phyloP scores from a whole-genome alignment of 2,329 filamentous ascomycete species.

The Piedraia hortae region DNA sequence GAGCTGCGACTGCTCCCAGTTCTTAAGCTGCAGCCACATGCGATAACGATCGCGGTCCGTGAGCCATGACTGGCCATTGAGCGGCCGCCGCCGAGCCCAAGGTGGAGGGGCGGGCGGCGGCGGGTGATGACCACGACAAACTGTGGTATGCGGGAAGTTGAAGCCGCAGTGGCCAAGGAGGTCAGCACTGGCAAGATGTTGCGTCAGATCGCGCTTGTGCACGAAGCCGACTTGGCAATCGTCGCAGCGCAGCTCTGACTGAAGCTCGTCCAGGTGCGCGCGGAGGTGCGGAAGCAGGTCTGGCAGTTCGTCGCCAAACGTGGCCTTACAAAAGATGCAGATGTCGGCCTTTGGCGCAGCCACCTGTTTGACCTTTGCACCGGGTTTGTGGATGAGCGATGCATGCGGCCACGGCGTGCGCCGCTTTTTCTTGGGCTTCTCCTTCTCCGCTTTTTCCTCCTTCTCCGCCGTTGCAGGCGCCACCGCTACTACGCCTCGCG shows the following conservation, averaged over 20 bases:
- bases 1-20: conserved; percentile 9
- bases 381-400: conserved; percentile 3
- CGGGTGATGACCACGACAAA: conserved; percentile 8
- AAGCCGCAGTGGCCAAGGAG: conserved; percentile 7
- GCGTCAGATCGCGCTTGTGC: conserved; percentile 6
- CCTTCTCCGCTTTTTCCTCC: not conserved
- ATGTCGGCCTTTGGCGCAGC: conserved; percentile 2
- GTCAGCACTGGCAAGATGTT: conserved; percentile 4
- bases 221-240: conserved; percentile 7
- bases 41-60: conserved; percentile 6
- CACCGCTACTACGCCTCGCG: too few relatives aligned
- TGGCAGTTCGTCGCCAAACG: conserved; percentile 5
- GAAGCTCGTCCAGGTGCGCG: conserved; percentile 6
- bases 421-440: not conserved
- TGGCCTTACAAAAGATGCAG: conserved; percentile 6
- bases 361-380: conserved; percentile 1
- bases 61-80: conserved; percentile 2
- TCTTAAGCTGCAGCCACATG: conserved; percentile 5
- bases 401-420: conserved; percentile 2
- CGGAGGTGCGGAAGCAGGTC: conserved; percentile 5
- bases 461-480: not conserved
- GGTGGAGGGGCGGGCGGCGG: conserved; percentile 2
- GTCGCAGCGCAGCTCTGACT: conserved; percentile 5
- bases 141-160: conserved; percentile 5
- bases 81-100: too few relatives aligned